These are phyloP conservation scores for Hansenula lynferdii DNA, from an alignment of 1,139 yeast genomes.

Conservation along the genomic window DNA sequence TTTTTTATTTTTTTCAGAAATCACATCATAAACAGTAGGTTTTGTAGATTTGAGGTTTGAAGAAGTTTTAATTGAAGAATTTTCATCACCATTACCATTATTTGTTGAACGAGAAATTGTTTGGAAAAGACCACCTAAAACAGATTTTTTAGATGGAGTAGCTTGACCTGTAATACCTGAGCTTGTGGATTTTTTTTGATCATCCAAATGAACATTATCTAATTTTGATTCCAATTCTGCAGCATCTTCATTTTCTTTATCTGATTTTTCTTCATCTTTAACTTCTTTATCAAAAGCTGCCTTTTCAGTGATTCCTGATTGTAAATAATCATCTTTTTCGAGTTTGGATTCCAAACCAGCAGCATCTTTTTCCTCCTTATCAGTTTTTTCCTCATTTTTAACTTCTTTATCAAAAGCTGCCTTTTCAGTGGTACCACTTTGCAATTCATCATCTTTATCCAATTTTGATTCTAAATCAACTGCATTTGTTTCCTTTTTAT, in stretches of 20 bases:
- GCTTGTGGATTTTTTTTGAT: neutral
- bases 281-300: neutral
- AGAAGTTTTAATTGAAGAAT: neutral
- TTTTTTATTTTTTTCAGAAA: slow-evolving; percentile 12
- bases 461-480: slow-evolving; percentile 1
- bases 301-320: neutral
- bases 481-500: neutral
- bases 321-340: neutral
- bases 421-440: neutral
- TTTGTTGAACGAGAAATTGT: no score
- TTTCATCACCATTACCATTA: neutral
- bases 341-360: neutral
- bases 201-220: neutral
- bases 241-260: neutral
- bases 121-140: no score
- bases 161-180: neutral
- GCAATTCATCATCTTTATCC: neutral
- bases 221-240: neutral
- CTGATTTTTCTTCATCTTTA: slow-evolving; percentile 1
- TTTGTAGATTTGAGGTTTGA: no score
- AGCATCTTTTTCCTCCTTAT: neutral
- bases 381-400: neutral
- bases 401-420: neutral
- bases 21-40: slow-evolving; percentile 15
- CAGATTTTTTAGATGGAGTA: slow-evolving; percentile 6